phyloP scores from a whole-genome alignment of 352 stramenopile species.

The Globisporangium recalcitrans region DNA sequence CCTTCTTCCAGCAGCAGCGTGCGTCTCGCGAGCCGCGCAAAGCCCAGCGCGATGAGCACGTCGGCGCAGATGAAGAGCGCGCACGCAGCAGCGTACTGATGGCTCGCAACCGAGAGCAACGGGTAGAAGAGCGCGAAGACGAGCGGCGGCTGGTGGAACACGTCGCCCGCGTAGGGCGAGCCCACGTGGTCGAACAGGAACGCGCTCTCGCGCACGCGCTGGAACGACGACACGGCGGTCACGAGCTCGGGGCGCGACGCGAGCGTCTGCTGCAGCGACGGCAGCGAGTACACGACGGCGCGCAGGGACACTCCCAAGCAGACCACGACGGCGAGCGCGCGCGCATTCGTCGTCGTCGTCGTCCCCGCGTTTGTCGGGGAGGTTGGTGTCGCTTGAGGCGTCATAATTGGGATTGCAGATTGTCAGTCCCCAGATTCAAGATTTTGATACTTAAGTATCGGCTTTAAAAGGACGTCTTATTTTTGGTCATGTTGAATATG shows the following conservation, averaged over 20 bases:
- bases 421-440: too few species aligned
- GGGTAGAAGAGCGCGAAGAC: conserved; percentile 67
- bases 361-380: not conserved
- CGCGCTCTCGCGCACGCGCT: conserved; percentile 51
- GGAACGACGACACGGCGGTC: conserved; percentile 57
- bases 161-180: conserved; percentile 70
- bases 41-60: conserved; percentile 45
- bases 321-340: conserved; percentile 21
- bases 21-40: conserved; percentile 44
- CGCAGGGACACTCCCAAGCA: conserved; percentile 34
- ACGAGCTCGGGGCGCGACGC: conserved; percentile 56
- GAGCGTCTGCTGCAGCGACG: conserved; percentile 33
- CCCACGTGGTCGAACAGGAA: conserved; percentile 43
- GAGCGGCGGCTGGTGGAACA: conserved; percentile 80
- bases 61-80: conserved; percentile 51
- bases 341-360: not conserved
- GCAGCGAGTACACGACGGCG: conserved; percentile 29
- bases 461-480: too few species aligned
- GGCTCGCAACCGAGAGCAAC: conserved; percentile 6
- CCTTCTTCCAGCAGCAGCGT: conserved; percentile 51
- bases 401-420: not conserved
- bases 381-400: not conserved
- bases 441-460: too few species aligned
- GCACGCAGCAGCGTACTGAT: conserved; percentile 30
- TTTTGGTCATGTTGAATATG: too few species aligned